Percentiles rank a stretch among this genome's conserved stretches.
phyloP scores from a whole-genome alignment of 805 yeast species.

The Ascoidea asiatica region DNA sequence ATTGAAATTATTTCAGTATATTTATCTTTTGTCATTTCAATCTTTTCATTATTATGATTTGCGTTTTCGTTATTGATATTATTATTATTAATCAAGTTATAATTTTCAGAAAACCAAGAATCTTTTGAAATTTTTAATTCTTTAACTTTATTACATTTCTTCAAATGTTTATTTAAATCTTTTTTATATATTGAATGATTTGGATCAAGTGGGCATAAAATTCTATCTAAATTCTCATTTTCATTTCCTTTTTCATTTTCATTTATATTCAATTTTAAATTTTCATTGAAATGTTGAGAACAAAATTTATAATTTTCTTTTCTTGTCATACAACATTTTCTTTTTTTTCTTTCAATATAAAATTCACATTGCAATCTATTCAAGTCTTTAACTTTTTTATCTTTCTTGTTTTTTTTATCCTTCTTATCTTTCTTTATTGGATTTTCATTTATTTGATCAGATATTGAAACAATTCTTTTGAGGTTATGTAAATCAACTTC shows the following conservation, averaged over 20 bases:
- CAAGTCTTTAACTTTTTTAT: too few species aligned
- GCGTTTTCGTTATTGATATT: not conserved
- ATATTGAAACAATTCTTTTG: too few species aligned
- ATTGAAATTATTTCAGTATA: slow-evolving; percentile 14
- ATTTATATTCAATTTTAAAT: slow-evolving; percentile 5
- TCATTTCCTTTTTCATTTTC: slow-evolving; percentile 10
- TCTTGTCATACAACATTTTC: slow-evolving; percentile 51
- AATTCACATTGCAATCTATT: slow-evolving; percentile 30
- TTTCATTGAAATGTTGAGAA: slow-evolving; percentile 38
- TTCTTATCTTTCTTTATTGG: too few species aligned
- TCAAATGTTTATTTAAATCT: slow-evolving; percentile 40
- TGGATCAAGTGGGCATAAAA: slow-evolving; percentile 69
- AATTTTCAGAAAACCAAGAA: slow-evolving; percentile 38
- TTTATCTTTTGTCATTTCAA: slow-evolving; percentile 5
- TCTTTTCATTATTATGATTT: not conserved
- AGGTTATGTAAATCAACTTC: too few species aligned
- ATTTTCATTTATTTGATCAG: too few species aligned
- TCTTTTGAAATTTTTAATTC: slow-evolving; percentile 19
- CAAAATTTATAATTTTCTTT: slow-evolving; percentile 37
- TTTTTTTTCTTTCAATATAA: slow-evolving; percentile 32
- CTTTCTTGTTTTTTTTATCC: too few species aligned
- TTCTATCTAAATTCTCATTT: slow-evolving; percentile 24
- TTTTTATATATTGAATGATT: slow-evolving; percentile 59
- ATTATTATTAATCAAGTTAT: slow-evolving; percentile 21
- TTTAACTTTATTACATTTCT: slow-evolving; percentile 42